phyloP scores from a whole-genome alignment of 2,329 filamentous ascomycete genomes.

The Colletotrichum noveboracense region DNA sequence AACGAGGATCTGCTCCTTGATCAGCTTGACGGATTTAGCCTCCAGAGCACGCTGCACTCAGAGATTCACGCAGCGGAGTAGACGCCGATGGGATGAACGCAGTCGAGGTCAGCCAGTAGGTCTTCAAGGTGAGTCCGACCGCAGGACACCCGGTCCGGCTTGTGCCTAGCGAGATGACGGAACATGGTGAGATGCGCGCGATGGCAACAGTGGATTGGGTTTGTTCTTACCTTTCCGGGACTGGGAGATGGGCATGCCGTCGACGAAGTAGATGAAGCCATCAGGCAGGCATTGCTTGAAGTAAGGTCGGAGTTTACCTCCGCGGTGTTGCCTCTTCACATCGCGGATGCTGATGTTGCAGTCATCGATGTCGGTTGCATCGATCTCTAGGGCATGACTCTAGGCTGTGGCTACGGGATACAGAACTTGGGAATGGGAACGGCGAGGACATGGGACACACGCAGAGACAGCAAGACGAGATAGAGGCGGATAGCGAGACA shows the following conservation, averaged over 20 bases:
- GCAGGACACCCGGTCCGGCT: background rate
- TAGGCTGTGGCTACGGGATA: background rate
- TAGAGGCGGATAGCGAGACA: background rate
- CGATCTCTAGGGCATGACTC: background rate
- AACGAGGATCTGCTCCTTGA: background rate
- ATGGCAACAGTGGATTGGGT: background rate
- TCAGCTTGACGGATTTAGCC: background rate
- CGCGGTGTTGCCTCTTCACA: background rate
- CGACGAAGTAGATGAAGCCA: background rate
- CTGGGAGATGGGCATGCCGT: background rate
- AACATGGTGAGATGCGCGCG: background rate
- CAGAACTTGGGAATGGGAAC: background rate
- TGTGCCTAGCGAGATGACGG: background rate
- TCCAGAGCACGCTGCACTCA: background rate
- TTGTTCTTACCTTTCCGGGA: background rate
- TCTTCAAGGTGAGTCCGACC: background rate
- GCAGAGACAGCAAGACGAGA: background rate
- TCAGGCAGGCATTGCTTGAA: background rate
- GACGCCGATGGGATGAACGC: background rate
- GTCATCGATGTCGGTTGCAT: background rate
- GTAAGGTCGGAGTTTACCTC: background rate
- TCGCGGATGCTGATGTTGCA: background rate
- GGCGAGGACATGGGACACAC: background rate
- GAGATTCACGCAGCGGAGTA: background rate
- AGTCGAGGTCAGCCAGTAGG: background rate